Evolutionary conservation across 116 monocot genomes (phyloP).

Genomic region (Posidonia oceanica): DNA sequence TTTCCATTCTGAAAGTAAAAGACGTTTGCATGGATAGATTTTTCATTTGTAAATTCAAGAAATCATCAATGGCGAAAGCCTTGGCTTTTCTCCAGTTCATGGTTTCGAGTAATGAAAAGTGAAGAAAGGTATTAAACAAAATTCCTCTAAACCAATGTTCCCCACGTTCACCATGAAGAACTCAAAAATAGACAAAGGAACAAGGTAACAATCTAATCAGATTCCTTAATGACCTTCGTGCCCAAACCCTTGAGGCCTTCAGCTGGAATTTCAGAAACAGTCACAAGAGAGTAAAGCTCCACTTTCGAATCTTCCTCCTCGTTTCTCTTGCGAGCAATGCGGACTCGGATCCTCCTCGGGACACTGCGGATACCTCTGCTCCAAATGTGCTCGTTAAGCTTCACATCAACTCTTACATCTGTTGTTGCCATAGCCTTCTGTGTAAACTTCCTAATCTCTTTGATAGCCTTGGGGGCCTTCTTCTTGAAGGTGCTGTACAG

Average conservation of each 20-base stretch:
- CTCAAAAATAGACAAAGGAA: no score
- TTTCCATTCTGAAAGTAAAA: no score
- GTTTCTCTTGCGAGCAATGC: constrained; percentile 30
- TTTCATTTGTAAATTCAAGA: no score
- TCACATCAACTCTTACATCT: constrained; percentile 52
- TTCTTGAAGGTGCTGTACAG: constrained; percentile 48
- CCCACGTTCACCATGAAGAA: no score
- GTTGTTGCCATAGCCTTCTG: constrained; percentile 56
- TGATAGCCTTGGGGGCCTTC: constrained; percentile 61
- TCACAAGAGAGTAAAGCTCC: constrained; percentile 46
- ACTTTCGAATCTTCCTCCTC: constrained; percentile 63
- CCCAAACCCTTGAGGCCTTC: constrained; percentile 49
- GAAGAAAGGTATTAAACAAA: no score
- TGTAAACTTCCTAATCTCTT: constrained; percentile 58
- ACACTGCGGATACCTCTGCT: constrained; percentile 47
- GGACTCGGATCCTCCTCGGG: constrained; percentile 38
- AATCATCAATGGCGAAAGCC: no score
- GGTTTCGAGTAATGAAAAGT: no score
- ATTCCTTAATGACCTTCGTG: constrained; percentile 28
- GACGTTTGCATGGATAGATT: no score
- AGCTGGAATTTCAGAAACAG: constrained; percentile 34
- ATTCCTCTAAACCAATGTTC: no score
- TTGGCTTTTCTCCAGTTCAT: no score
- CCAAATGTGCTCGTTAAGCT: constrained; percentile 60
- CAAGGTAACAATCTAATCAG: constrained; percentile 4